Conservation (phyloP, 208 protist genomes). For the Trypanosoma rangeli region DNA sequence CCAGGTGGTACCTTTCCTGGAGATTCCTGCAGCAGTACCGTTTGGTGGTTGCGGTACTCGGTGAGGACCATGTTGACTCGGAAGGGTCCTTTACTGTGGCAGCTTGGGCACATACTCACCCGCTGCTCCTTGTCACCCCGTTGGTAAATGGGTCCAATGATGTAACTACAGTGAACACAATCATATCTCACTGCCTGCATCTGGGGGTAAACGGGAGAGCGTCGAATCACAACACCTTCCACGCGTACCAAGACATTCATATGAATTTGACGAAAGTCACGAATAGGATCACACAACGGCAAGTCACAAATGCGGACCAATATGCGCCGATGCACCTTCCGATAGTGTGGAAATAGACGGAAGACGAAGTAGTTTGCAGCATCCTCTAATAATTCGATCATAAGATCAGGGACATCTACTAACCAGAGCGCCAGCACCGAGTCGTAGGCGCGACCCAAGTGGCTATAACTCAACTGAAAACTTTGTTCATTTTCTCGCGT, state of each 20-base stretch:
- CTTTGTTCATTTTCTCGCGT: slow-evolving; percentile 93
- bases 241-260: slow-evolving; percentile 98
- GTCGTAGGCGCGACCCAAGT: slow-evolving; percentile 89
- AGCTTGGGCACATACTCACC: slow-evolving; percentile 88
- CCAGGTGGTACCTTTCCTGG: slow-evolving; percentile 98
- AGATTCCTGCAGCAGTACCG: slow-evolving; percentile 97
- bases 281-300: slow-evolving; percentile 95
- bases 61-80: slow-evolving; percentile 96
- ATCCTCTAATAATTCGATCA: slow-evolving; percentile 98
- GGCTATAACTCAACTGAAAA: slow-evolving; percentile 94
- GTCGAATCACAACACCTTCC: slow-evolving; percentile 97
- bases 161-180: slow-evolving; percentile 94
- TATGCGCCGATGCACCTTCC: slow-evolving; percentile 89
- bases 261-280: slow-evolving; percentile 97
- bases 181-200: slow-evolving; percentile 97
- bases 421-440: slow-evolving; percentile 96
- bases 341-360: slow-evolving; percentile 93
- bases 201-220: slow-evolving; percentile 98
- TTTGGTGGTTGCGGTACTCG: slow-evolving; percentile 99
- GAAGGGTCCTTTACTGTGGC: slow-evolving; percentile 95
- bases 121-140: slow-evolving; percentile 86
- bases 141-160: slow-evolving; percentile 93
- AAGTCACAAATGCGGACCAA: slow-evolving; percentile 97
- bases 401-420: slow-evolving; percentile 95
- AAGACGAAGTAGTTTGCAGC: slow-evolving; percentile 93